phyloP scores from a whole-genome alignment of 1,284 basidiomycete species.

The Sanguinoderma infundibulare region DNA sequence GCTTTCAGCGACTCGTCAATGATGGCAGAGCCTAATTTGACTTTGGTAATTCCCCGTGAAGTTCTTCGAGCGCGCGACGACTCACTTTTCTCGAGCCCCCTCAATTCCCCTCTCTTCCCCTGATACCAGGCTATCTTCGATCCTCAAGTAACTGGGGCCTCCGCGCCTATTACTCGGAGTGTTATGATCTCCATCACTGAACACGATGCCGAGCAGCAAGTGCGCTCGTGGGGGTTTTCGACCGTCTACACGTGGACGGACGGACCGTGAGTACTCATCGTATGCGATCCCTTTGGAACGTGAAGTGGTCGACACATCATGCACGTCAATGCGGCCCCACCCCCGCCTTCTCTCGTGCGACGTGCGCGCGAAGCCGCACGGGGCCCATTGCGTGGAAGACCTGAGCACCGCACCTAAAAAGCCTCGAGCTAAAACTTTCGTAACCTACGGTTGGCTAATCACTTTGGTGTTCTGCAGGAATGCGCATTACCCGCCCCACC shows the following conservation, averaged over 20 bases:
- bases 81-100: too few relatives aligned
- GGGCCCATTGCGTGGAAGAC: not conserved
- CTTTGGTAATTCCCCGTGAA: not conserved
- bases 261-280: conserved; percentile 31
- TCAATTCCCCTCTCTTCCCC: not conserved
- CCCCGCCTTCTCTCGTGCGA: not conserved
- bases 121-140: not conserved
- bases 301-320: too few relatives aligned
- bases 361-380: not conserved
- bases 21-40: not conserved
- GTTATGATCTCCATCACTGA: conserved; percentile 9
- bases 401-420: not conserved
- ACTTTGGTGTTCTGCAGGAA: conserved; percentile 22
- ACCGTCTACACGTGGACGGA: conserved; percentile 40
- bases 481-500: conserved; percentile 36
- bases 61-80: too few relatives aligned
- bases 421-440: not conserved
- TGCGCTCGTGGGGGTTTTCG: conserved; percentile 37
- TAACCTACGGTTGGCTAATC: not conserved
- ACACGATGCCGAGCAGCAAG: conserved; percentile 31
- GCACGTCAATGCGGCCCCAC: not conserved
- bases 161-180: not conserved
- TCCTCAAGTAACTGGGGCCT: not conserved
- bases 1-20: not conserved
- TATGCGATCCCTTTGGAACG: too few relatives aligned